Evolutionary conservation across 345 rosid genomes (phyloP).

Genomic region (Linum tenue): DNA sequence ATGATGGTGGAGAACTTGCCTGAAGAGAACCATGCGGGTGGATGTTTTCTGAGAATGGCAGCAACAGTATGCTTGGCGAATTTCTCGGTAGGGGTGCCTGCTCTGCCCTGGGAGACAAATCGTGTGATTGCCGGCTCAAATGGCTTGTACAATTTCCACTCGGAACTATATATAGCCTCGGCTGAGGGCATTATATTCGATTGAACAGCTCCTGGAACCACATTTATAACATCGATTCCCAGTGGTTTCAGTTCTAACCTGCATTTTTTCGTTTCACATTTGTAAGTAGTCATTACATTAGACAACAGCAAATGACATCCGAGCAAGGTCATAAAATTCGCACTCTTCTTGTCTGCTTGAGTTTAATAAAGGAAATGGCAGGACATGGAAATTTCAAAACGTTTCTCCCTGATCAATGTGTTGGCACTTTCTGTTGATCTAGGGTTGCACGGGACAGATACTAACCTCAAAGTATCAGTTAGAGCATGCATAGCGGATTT

Average conservation of each 20-base stretch:
- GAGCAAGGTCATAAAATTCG: no score
- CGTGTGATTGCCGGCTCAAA: not conserved
- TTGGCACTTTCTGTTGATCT: no score
- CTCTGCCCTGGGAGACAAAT: not conserved
- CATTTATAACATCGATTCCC: slow-evolving; percentile 66
- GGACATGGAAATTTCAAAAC: not conserved
- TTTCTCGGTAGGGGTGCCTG: not conserved
- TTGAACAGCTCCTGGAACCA: slow-evolving; percentile 5
- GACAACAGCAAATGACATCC: no score
- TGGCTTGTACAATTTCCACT: not conserved
- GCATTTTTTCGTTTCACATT: slow-evolving; percentile 7
- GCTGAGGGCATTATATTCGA: not conserved
- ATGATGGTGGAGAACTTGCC: not conserved
- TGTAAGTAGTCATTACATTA: no score
- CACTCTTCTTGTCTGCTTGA: no score
- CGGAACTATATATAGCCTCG: not conserved
- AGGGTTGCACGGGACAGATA: not conserved
- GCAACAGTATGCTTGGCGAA: not conserved
- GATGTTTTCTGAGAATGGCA: not conserved
- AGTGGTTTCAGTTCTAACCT: slow-evolving; percentile 75
- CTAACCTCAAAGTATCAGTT: slow-evolving; percentile 70
- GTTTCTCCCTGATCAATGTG: not conserved
- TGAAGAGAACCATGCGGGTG: not conserved
- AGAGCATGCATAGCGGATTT: slow-evolving; percentile 82
- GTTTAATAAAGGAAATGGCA: no score